Conservation (phyloP, 148 eudicot genomes). For the Rhododendron ferrugineum region DNA sequence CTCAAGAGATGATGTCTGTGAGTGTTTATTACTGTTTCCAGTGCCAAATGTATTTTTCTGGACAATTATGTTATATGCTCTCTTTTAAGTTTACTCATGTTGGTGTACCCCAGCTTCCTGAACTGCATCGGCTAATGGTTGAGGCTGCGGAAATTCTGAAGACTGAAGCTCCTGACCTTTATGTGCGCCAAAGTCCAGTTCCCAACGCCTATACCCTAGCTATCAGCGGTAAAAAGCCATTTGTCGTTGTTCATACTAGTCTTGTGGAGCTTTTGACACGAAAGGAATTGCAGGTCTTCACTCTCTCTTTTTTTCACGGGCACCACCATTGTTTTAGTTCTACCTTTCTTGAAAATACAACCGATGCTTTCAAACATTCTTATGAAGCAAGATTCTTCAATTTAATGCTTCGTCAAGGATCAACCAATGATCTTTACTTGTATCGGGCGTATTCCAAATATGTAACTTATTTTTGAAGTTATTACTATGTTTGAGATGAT, state of each 20-base stretch:
- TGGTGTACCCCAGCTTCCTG: conserved; percentile 60
- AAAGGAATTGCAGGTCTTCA: conserved; percentile 83
- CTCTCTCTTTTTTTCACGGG: conserved; percentile 36
- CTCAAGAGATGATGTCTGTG: neutral
- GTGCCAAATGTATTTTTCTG: neutral
- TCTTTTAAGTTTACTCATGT: neutral
- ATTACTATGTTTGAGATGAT: neutral
- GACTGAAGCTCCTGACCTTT: conserved; percentile 22
- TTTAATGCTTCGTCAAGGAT: neutral
- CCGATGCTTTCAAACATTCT: neutral
- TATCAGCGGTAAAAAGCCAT: conserved; percentile 82
- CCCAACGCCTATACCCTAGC: conserved; percentile 96
- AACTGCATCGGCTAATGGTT: conserved; percentile 70
- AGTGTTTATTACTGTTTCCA: neutral
- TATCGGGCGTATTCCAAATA: neutral
- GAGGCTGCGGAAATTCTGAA: conserved; percentile 59
- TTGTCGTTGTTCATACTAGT: conserved; percentile 92
- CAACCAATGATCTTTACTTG: neutral
- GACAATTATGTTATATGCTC: neutral
- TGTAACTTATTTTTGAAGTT: neutral
- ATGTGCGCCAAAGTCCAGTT: conserved; percentile 85
- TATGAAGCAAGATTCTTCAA: neutral
- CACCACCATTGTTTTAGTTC: conserved; percentile 48
- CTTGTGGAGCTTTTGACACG: conserved; percentile 85
- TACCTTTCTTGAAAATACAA: neutral